Evolutionary conservation across 2,329 filamentous ascomycete genomes (phyloP).

Genomic region (Ascochyta fabae): DNA sequence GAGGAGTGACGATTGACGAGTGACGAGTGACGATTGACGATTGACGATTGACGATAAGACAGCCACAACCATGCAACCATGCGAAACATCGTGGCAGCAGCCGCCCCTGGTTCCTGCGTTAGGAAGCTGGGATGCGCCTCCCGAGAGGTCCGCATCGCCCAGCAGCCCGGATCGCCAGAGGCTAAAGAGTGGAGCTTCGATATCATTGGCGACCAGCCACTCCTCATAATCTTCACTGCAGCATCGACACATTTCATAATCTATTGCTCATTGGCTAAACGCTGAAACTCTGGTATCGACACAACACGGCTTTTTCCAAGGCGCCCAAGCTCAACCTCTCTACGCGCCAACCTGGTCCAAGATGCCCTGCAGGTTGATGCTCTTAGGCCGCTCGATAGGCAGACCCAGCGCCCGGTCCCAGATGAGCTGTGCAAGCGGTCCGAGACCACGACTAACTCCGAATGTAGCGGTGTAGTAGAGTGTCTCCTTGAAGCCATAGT

Average conservation of each 20-base stretch:
- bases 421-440: constrained; percentile 90
- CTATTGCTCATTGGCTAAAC: constrained; percentile 20
- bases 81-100: constrained; percentile 1
- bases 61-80: too few relatives aligned
- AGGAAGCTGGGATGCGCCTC: constrained; percentile 5
- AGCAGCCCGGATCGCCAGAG: not conserved
- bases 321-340: constrained; percentile 6
- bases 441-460: constrained; percentile 74
- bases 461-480: constrained; percentile 86
- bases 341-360: constrained; percentile 63
- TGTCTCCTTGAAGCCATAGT: constrained; percentile 97
- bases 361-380: constrained; percentile 88
- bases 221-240: not conserved
- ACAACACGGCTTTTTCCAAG: not conserved
- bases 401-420: constrained; percentile 94
- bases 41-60: too few relatives aligned
- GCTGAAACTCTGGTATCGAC: constrained; percentile 27
- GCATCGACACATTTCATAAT: not conserved
- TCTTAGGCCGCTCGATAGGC: constrained; percentile 97
- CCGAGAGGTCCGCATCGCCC: not conserved
- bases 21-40: not conserved
- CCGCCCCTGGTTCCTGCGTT: constrained; percentile 17
- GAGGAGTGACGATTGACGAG: not conserved
- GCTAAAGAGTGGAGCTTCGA: constrained; percentile 5
- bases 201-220: not conserved